Conservation (phyloP, 73 alveolate species). For the Diophrys appendiculata region DNA sequence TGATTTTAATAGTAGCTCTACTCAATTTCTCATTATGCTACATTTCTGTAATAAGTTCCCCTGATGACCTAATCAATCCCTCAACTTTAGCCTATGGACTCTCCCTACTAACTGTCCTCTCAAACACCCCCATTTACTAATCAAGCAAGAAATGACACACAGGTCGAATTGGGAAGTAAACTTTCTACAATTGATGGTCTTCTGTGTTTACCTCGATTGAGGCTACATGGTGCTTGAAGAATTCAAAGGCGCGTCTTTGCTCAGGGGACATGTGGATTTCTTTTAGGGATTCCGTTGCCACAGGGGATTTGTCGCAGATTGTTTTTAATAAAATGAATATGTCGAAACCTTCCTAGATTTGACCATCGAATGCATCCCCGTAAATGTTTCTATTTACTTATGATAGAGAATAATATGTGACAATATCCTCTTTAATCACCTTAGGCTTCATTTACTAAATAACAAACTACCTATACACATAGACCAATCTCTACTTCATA, state of each 20-base stretch:
- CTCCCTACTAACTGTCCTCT: not conserved
- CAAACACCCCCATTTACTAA: not conserved
- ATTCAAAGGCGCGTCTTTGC: constrained; percentile 24
- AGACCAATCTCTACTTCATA: constrained; percentile 13
- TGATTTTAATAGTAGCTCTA: constrained; percentile 4
- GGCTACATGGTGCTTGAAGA: constrained; percentile 17
- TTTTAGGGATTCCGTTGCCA: constrained; percentile 2
- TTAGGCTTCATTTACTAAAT: not conserved
- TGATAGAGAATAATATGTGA: not conserved
- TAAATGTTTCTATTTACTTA: constrained; percentile 2
- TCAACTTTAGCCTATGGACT: constrained; percentile 18
- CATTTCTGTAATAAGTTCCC: constrained; percentile 26
- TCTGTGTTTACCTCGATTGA: constrained; percentile 22
- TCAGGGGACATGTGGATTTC: constrained; percentile 7
- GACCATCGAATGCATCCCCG: constrained; percentile 27
- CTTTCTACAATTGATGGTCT: constrained; percentile 6
- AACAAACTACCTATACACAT: constrained; percentile 19
- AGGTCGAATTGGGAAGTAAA: constrained; percentile 42
- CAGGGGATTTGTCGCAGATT: not conserved
- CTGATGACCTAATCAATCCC: constrained; percentile 9
- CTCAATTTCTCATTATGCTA: constrained; percentile 4
- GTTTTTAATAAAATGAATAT: constrained; percentile 19
- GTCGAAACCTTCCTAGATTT: constrained; percentile 30
- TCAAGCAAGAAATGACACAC: constrained; percentile 22
- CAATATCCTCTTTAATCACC: not conserved